Evolutionary conservation across 202 grass and related monocot species (phyloP), one percentile per base, ranked within the genome.

Genomic region (Panicum hallii): DNA sequence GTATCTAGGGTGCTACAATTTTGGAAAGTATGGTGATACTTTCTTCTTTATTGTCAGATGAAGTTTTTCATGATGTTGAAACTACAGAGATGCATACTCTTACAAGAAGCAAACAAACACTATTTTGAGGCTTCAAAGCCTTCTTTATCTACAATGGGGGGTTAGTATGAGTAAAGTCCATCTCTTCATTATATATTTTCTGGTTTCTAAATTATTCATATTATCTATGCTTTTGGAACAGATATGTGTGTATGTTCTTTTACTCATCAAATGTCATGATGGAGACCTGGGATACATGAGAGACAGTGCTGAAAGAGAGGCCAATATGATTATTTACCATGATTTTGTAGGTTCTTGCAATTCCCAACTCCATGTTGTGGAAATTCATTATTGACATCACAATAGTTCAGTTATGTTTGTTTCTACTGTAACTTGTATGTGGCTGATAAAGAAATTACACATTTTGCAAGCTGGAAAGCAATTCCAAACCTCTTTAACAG

Each of bases 391-490:
- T 72, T 28, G 22, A 79, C 30, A 74, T 61, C 72, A 48, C 4
- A 47, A 38, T 65, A 79, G 3, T 62, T 67, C 11, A 36, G 28
- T 61, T 34, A 58, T 79, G 23, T 38, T 20, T 67, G 43, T 13
- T n/a, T 67, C 28, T 74, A 32, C 79, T 78, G 68, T 69, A 75
- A 36, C 55, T 77, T 90, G 36, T 72, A 90, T 57, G 58, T 86
- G 58, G 26, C 46, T 82, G 26, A 42, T 83, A 67, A 61, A 57
- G 65, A 16, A 83, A 45, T 41, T 47, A 7, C 11, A 67, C 49
- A 45, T 70, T 80, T 68, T 50, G 16, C 32, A 44, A 61, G 57
- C 28, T 12, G 10, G 57, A 28, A 88, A 70, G 9, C 48, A 20
- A 74, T 57, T 40, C n/a, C 36, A 53, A 78, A 67, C 53, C 68